These are phyloP conservation scores for Umbelopsis sp. DNA, from an alignment of 192 early-diverging fungal species.

Conservation along the genomic window DNA sequence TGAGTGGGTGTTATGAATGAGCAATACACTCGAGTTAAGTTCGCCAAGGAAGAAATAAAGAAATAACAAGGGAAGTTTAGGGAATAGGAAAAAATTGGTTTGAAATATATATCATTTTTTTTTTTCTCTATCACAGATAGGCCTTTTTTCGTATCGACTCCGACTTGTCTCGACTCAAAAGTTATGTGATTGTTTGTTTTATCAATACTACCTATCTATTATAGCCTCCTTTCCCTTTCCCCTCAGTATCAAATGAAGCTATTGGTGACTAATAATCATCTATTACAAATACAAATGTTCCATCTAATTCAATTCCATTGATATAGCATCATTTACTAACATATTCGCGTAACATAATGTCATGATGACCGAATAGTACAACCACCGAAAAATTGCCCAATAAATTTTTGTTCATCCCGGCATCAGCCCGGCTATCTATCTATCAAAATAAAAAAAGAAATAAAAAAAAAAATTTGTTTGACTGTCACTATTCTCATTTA, in stretches of 20 bases:
- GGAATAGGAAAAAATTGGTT: background rate
- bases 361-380: background rate
- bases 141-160: constrained; percentile 11
- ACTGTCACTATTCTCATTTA: too few species aligned
- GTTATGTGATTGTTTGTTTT: constrained; percentile 16
- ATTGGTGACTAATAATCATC: too few species aligned
- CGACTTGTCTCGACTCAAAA: constrained; percentile 9
- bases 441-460: too few species aligned
- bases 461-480: too few species aligned
- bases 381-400: too few species aligned
- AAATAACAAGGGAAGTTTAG: background rate
- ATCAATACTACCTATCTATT: background rate
- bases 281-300: too few species aligned
- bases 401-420: background rate
- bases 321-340: too few species aligned
- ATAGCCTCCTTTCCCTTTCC: background rate
- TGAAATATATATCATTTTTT: background rate
- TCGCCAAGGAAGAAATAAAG: background rate
- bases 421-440: background rate
- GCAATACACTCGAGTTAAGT: background rate
- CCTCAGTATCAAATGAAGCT: background rate
- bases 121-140: constrained; percentile 17
- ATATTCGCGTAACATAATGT: too few species aligned
- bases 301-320: too few species aligned
- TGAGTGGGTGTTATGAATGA: background rate